Percentiles rank a stretch among this genome's conserved stretches.
These are phyloP conservation scores for Tetrapyrgos nigripes DNA, from an alignment of 1,284 basidiomycete genomes.

Conservation along the genomic window DNA sequence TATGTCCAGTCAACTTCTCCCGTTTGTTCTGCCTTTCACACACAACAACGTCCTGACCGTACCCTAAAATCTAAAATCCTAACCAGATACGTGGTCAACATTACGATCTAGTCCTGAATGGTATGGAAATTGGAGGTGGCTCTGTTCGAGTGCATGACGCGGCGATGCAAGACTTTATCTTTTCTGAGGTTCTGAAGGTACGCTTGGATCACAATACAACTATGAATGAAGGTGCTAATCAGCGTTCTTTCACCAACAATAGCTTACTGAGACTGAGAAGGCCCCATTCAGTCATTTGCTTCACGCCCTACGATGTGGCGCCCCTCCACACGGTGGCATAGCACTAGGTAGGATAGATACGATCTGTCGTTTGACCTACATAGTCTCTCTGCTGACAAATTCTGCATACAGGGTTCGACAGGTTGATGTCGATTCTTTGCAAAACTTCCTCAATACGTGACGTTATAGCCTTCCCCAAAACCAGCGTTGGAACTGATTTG, in stretches of 20 bases:
- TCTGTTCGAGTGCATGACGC: slow-evolving; percentile 93
- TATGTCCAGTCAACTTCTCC: slow-evolving; percentile 38
- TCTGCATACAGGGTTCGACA: slow-evolving; percentile 86
- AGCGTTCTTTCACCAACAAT: slow-evolving; percentile 14
- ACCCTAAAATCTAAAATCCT: slow-evolving; percentile 13
- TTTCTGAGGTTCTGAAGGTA: slow-evolving; percentile 81
- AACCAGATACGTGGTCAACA: slow-evolving; percentile 89
- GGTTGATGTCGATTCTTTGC: slow-evolving; percentile 90
- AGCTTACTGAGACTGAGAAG: slow-evolving; percentile 79
- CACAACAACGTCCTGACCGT: not conserved
- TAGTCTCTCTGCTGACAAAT: slow-evolving; percentile 3
- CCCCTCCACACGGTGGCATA: slow-evolving; percentile 96
- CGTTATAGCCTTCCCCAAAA: slow-evolving; percentile 97
- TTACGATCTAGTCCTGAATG: slow-evolving; percentile 97
- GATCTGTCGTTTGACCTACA: slow-evolving; percentile 19
- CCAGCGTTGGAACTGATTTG: slow-evolving; percentile 82
- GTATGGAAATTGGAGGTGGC: slow-evolving; percentile 93
- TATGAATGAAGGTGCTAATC: slow-evolving; percentile 12
- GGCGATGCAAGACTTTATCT: slow-evolving; percentile 83
- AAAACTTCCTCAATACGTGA: slow-evolving; percentile 87
- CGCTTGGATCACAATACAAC: slow-evolving; percentile 24
- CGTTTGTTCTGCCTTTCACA: no score
- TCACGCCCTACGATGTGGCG: slow-evolving; percentile 86
- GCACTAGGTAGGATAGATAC: slow-evolving; percentile 68
- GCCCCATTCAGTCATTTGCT: slow-evolving; percentile 85